Evolutionary conservation across 2,329 filamentous ascomycete species (phyloP).

Genomic region (Sclerotinia borealis): DNA sequence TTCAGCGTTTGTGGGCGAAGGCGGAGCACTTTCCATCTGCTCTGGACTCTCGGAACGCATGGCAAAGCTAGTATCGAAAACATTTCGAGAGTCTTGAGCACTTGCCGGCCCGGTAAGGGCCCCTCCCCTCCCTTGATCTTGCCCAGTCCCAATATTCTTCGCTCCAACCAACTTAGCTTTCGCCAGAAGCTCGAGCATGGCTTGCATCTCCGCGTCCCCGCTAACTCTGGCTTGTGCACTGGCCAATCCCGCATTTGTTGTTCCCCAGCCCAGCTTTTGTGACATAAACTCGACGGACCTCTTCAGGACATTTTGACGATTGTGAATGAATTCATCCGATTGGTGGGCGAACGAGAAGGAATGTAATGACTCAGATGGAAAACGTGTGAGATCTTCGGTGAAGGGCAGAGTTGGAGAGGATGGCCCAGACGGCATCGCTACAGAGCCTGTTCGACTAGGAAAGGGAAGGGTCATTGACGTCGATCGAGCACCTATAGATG

Average conservation of each 20-base stretch:
- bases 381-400: slow-evolving; percentile 82
- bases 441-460: slow-evolving; percentile 38
- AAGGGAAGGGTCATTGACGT: slow-evolving; percentile 61
- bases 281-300: slow-evolving; percentile 90
- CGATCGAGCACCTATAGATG: slow-evolving; percentile 56
- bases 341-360: slow-evolving; percentile 98
- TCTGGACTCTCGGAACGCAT: slow-evolving; percentile 48
- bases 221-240: slow-evolving; percentile 76
- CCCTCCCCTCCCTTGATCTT: slow-evolving; percentile 42
- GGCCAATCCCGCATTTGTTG: slow-evolving; percentile 67
- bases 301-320: slow-evolving; percentile 86
- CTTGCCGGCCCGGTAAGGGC: slow-evolving; percentile 78
- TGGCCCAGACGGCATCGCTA: slow-evolving; percentile 45
- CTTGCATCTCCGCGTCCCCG: slow-evolving; percentile 81
- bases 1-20: slow-evolving; percentile 23
- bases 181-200: slow-evolving; percentile 82
- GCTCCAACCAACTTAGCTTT: slow-evolving; percentile 72
- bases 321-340: slow-evolving; percentile 86
- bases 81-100: slow-evolving; percentile 60
- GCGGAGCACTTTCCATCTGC: slow-evolving; percentile 28
- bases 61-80: slow-evolving; percentile 79
- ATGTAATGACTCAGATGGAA: slow-evolving; percentile 92
- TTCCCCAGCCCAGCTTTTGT: slow-evolving; percentile 73
- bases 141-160: slow-evolving; percentile 49
- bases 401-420: slow-evolving; percentile 65